phyloP scores from a whole-genome alignment of 2,329 filamentous ascomycete species.

The Fusarium agapanthi region DNA sequence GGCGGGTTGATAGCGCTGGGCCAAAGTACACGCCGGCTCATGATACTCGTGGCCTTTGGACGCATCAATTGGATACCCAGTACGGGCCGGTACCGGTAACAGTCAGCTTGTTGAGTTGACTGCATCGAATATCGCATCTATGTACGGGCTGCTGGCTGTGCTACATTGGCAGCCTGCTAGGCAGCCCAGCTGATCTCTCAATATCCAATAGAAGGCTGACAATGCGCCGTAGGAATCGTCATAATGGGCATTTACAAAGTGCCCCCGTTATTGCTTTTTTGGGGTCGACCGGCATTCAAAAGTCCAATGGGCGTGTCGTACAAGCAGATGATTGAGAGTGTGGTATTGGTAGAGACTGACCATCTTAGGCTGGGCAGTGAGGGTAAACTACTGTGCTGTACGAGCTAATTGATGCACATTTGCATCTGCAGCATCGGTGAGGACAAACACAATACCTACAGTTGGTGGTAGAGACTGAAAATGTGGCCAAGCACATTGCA shows the following conservation, averaged over 20 bases:
- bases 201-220: constrained; percentile 23
- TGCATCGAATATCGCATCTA: not conserved
- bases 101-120: not conserved
- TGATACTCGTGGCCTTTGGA: not conserved
- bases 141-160: constrained; percentile 12
- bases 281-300: constrained; percentile 17
- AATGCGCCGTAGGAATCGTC: constrained; percentile 24
- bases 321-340: constrained; percentile 12
- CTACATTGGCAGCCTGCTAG: constrained; percentile 26
- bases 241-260: constrained; percentile 29
- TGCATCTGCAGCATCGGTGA: constrained; percentile 22
- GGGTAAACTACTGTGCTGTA: constrained; percentile 1
- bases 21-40: not conserved
- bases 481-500: constrained; percentile 23
- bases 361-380: not conserved
- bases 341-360: constrained; percentile 6
- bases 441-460: not conserved
- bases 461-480: constrained; percentile 20
- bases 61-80: not conserved
- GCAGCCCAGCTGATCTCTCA: constrained; percentile 26
- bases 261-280: constrained; percentile 23
- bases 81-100: not conserved
- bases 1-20: not conserved
- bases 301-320: constrained; percentile 26
- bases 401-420: constrained; percentile 21